Base-by-base conservation (phyloP, 345 rosid genomes). In the Linum trigynum region DNA sequence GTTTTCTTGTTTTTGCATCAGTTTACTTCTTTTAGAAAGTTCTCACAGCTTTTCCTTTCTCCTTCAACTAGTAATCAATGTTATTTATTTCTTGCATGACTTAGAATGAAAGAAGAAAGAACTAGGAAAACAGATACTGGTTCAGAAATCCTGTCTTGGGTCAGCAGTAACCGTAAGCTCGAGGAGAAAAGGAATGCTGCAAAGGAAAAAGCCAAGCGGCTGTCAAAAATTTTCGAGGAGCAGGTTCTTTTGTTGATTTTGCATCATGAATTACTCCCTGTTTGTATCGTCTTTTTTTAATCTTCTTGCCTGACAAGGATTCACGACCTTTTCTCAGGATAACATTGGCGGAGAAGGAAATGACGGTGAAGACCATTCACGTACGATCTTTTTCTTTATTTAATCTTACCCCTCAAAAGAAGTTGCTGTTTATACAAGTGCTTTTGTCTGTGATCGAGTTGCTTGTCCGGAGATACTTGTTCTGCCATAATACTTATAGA, bases 221-320 rank as follows among this genome's bases (percentile, higher is more conserved):
- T 83, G 53, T 88, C 95, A 4, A 88, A 76, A 77, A 59, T 78
- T 72, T 88, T 94, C 78, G 97, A 94, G 80, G 97, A 94, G 82
- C 95, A 86, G 86, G 99, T 94, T 61, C 41, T 59, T 68, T 36
- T 55, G 32, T 70, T 45, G 11, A 57, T 3, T 6, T 40, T 14
- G 37, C 32, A 40, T 12, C n/a, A 67, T 66, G 43, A 55, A 55
- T 69, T 70, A 50, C 70, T 38, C 71, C 39, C 70, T 51, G 36
- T 62, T 39, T 42, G 66, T 63, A 23, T 59, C 9, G 43, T 65
- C 12, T 48, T 36, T 63, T 55, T 23, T 23, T 23, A 23, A 45
- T 68, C 8, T 50, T 70, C 56, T 23, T 65, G 43, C 60, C 56
- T 67, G 65, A 63, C 69, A 32, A 23, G 39, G 39, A 53, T 71